Conservation (phyloP, 441 rosid species). For the Pelargonium myrrhifolium region DNA sequence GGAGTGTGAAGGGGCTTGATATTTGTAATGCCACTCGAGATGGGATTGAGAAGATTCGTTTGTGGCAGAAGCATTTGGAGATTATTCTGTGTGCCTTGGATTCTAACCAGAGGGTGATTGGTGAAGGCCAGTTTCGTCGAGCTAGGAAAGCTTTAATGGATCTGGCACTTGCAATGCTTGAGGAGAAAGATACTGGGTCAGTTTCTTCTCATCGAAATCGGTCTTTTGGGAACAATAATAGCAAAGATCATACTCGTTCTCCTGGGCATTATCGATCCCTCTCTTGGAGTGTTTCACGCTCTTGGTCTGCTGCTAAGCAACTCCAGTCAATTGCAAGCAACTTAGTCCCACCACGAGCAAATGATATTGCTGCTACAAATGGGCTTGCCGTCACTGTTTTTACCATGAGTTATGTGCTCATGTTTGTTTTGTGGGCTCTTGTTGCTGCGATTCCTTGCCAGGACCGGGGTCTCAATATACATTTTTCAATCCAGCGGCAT, state of each 20-base stretch:
- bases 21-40: slow-evolving; percentile 36
- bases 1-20: slow-evolving; percentile 38
- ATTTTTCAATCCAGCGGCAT: slow-evolving; percentile 30
- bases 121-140: slow-evolving; percentile 36
- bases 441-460: slow-evolving; percentile 46
- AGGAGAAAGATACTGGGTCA: slow-evolving; percentile 33
- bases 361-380: slow-evolving; percentile 30
- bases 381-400: slow-evolving; percentile 33
- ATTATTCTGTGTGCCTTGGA: slow-evolving; percentile 33
- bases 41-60: slow-evolving; percentile 36
- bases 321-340: slow-evolving; percentile 32
- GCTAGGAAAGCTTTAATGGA: slow-evolving; percentile 40
- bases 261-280: slow-evolving; percentile 36
- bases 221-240: slow-evolving; percentile 26
- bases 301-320: slow-evolving; percentile 43
- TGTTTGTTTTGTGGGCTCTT: slow-evolving; percentile 36
- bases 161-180: slow-evolving; percentile 36
- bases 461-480: slow-evolving; percentile 31
- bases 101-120: slow-evolving; percentile 19
- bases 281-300: slow-evolving; percentile 39
- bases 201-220: slow-evolving; percentile 28
- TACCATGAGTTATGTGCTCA: slow-evolving; percentile 30
- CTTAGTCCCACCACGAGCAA: slow-evolving; percentile 26
- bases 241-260: slow-evolving; percentile 18
- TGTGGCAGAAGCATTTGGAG: slow-evolving; percentile 39